phyloP scores from a whole-genome alignment of 805 yeast genomes.

The Tetrapisispora namnaoensis region DNA sequence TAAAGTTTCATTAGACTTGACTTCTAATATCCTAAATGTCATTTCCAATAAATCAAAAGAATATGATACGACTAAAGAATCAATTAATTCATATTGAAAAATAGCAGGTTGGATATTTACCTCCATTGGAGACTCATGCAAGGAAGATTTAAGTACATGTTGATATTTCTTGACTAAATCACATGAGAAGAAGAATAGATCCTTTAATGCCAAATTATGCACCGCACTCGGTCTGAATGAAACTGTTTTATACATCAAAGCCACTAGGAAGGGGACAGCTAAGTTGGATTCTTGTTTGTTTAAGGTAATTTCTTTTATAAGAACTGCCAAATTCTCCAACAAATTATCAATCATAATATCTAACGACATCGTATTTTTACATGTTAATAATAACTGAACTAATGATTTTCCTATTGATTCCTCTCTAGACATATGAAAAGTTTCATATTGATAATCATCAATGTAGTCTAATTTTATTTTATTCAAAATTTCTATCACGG shows the following conservation, averaged over 20 bases:
- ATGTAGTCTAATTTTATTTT: conserved; percentile 14
- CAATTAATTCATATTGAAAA: conserved; percentile 39
- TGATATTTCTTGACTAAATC: conserved; percentile 21
- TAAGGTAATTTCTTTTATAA: conserved; percentile 23
- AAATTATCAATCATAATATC: conserved; percentile 20
- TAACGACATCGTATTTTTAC: conserved; percentile 13
- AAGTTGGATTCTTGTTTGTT: conserved; percentile 18
- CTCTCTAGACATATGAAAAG: conserved; percentile 9
- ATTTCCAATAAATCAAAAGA: conserved; percentile 50
- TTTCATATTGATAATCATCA: conserved; percentile 9
- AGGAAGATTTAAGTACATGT: conserved; percentile 18
- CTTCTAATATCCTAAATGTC: conserved; percentile 25
- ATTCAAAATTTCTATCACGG: conserved; percentile 22
- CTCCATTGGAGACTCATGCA: conserved; percentile 14
- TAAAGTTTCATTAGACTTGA: conserved; percentile 9
- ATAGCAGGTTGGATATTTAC: conserved; percentile 26
- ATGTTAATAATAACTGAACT: conserved; percentile 8
- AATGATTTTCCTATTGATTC: conserved; percentile 23
- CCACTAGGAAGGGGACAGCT: conserved; percentile 48
- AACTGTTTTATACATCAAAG: conserved; percentile 46
- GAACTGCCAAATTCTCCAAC: conserved; percentile 18
- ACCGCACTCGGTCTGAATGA: conserved; percentile 58
- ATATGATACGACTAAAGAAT: conserved; percentile 41
- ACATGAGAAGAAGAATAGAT: conserved; percentile 21
- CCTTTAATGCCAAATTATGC: conserved; percentile 29